Evolutionary conservation across 139 green algal genomes (phyloP).

Genomic region (Micractinium sp.): DNA sequence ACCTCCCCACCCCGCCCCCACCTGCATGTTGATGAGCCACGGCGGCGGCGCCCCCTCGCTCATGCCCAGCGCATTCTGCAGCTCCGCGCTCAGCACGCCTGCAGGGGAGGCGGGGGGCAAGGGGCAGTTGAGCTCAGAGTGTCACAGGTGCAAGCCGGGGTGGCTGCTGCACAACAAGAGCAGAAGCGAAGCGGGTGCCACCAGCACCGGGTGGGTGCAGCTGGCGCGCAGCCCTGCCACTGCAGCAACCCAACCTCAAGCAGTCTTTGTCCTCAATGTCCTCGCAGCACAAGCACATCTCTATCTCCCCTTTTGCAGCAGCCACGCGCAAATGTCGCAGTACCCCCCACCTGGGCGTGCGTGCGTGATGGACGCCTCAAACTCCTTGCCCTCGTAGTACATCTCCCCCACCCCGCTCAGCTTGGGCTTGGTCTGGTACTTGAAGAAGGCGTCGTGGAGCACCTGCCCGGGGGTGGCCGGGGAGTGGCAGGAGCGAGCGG

Average conservation of each 20-base stretch:
- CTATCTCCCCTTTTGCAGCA: not conserved
- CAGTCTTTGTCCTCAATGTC: too few species aligned
- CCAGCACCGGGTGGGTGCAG: too few species aligned
- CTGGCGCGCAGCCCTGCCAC: too few species aligned
- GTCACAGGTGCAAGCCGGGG: too few species aligned
- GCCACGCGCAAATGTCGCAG: constrained; percentile 44
- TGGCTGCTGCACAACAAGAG: too few species aligned
- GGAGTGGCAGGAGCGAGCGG: not conserved
- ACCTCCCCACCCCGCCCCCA: not conserved
- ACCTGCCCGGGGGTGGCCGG: constrained; percentile 44
- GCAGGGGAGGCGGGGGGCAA: not conserved
- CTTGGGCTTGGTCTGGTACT: constrained; percentile 95
- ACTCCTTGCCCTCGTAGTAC: constrained; percentile 98
- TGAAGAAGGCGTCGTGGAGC: constrained; percentile 99
- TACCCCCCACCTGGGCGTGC: constrained; percentile 40
- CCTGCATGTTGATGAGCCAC: constrained; percentile 97
- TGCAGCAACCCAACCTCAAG: too few species aligned
- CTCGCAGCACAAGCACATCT: constrained; percentile 1
- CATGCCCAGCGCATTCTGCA: constrained; percentile 91
- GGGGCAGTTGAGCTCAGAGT: not conserved
- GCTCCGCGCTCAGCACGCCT: constrained; percentile 73
- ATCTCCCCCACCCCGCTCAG: constrained; percentile 89
- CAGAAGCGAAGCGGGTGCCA: too few species aligned
- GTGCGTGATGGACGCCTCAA: constrained; percentile 54
- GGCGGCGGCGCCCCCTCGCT: constrained; percentile 79